These are phyloP conservation scores for Osmanthus fragrans DNA, from an alignment of 257 asterid genomes.

Conservation along the genomic window DNA sequence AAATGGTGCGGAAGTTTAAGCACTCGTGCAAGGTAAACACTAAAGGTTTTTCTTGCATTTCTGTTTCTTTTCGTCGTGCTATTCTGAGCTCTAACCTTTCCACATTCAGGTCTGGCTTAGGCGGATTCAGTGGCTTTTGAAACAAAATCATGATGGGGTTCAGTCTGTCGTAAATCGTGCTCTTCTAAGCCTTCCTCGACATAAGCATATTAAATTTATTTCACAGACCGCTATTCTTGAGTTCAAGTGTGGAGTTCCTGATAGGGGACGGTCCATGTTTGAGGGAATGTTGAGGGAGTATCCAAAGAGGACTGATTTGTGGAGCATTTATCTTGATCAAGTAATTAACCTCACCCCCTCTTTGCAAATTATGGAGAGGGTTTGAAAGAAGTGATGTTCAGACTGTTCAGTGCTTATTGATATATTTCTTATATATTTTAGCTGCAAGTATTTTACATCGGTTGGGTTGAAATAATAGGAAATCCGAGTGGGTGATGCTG, in stretches of 20 bases:
- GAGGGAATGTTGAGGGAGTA: constrained; percentile 85
- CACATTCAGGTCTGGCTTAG: constrained; percentile 80
- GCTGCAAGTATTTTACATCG: constrained; percentile 13
- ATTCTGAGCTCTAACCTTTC: neutral
- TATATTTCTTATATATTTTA: neutral
- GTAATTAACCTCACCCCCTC: constrained; percentile 35
- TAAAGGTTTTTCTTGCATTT: neutral
- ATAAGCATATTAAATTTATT: constrained; percentile 78
- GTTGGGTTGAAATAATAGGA: constrained; percentile 54
- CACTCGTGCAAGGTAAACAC: constrained; percentile 76
- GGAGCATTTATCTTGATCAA: constrained; percentile 93
- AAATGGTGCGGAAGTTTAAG: constrained; percentile 82
- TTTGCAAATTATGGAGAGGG: neutral
- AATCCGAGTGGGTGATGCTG: constrained; percentile 72
- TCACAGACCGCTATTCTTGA: constrained; percentile 82
- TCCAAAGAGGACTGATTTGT: constrained; percentile 90
- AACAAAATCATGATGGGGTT: constrained; percentile 54
- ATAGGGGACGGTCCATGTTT: constrained; percentile 83
- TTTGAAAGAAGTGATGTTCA: neutral
- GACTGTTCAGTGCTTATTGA: neutral
- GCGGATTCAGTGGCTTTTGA: constrained; percentile 55
- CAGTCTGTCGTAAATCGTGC: constrained; percentile 72
- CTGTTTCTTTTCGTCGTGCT: neutral
- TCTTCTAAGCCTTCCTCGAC: constrained; percentile 66
- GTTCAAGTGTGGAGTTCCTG: constrained; percentile 88